Evolutionary conservation across 352 stramenopile genomes (phyloP), one percentile per base, ranked within the genome.

Genomic region (Phytopythium helicoides): DNA sequence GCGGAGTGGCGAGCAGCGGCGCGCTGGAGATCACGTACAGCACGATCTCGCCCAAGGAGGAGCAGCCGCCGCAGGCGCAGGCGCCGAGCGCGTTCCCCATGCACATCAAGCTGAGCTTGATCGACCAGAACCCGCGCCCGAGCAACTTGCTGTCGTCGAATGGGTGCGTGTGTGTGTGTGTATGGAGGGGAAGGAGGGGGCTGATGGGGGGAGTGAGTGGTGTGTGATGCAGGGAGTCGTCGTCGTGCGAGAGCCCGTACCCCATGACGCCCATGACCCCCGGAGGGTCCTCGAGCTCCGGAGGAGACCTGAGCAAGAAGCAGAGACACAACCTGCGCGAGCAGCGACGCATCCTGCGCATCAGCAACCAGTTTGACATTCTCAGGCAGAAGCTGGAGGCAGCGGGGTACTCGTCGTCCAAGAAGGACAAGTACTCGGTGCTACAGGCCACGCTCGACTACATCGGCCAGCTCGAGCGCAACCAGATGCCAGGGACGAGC

Each of bases 401-500:
- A 6, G 82, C 75, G 8, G 80, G 80, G 25, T 91, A 89, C 62
- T 72, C 71, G 34, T 85, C 73, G 6, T 83, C 73, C 45, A 93
- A 91, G 70, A 93, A 89, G 56, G 82, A 93, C 74, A 93, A 93
- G 62, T 89, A 89, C 63, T 89, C 76, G 44, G 81, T 93, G 44
- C 68, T 93, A 15, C 80, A 90, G 52, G 80, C 82, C 19, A 93
- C 82, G 46, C 76, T 93, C 48, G 82, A 90, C 58, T 93, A 93
- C 68, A 89, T 93, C 53, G 69, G 52, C 6, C 76, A 82, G 48
- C 72, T 93, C 25, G 82, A 93, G 55, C 69, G 66, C 47, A 86
- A 88, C 61, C 75, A 87, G 52, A 61, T 71, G 35, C 50, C 51
- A 14, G 47, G 50, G 19, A 40, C 23, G 14, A 36, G 18, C 10